Base-by-base conservation (phyloP, 2,329 filamentous ascomycete genomes). In the Arthroderma sp. region DNA sequence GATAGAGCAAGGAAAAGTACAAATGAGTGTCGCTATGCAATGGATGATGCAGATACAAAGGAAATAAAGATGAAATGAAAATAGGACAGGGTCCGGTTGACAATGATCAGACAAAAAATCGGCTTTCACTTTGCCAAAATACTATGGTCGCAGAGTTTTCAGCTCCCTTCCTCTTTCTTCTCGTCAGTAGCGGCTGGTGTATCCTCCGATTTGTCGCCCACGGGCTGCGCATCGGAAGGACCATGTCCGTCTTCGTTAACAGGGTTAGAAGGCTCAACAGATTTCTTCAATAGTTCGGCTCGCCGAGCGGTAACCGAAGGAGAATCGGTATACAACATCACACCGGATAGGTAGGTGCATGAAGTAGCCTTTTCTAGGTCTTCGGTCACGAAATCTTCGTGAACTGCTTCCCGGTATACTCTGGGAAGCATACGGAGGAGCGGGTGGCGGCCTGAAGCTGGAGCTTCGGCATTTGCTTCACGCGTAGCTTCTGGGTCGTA, bases 341-440 rank as follows among this genome's bases (percentile, higher is more conserved):
- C 54, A 5, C 72, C 73, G 28, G 63, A 58, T 34, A 70, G 66
- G 51, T 72, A 75, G n/a, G 70, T 58, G 52, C 67, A 71, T 1
- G 56, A 47, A 3, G 47, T 56, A 6, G 65, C 66, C 41, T 66
- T 63, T 46, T 72, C 69, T 36, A 60, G 58, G 41, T 70, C 69
- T 3, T 66, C 63, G 5, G 52, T 41, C 22, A 58, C 56, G 54
- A 72, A 69, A 45, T 66, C 63, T 44, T 65, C 63, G 46, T 73
- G 70, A 9, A 68, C 68, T 9, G 68, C 60, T 54, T 75, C 72
- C n/a, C 72, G 68, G 39, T 64, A 61, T 36, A 75, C 70, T 40
- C 70, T 67, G 2, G 73, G 73, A 57, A 74, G 71, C 3, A 72
- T 62, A 27, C 71, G 65, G 6, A 75, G 58, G 22, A 75, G 58